Evolutionary conservation across 371 early-diverging fungal genomes (phyloP).

Genomic region (Syncephalastrum racemosum): DNA sequence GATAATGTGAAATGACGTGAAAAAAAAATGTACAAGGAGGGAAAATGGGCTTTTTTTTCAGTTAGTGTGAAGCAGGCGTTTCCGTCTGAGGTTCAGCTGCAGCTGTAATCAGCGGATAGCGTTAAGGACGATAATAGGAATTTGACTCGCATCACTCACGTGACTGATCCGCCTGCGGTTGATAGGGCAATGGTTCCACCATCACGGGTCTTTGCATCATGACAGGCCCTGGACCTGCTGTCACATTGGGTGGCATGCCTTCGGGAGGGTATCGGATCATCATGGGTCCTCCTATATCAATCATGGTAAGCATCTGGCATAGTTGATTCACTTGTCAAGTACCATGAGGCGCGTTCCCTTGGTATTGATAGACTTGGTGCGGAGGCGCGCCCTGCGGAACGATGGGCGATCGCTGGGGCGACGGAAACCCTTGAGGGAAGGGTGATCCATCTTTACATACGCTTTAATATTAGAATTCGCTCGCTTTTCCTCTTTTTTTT

Average conservation of each 20-base stretch:
- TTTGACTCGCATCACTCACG: neutral
- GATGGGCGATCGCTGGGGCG: conserved; percentile 54
- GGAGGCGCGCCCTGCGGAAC: conserved; percentile 53
- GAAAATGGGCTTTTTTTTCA: no score
- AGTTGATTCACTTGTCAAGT: neutral
- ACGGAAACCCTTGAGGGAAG: conserved; percentile 47
- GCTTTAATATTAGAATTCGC: neutral
- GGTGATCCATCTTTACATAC: conserved; percentile 39
- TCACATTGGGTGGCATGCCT: conserved; percentile 40
- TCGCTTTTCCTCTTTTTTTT: neutral
- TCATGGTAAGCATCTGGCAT: neutral
- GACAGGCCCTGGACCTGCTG: conserved; percentile 14
- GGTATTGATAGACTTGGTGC: conserved; percentile 53
- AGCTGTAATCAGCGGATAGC: no score
- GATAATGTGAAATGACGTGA: no score
- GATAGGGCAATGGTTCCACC: conserved; percentile 20
- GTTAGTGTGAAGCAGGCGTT: no score
- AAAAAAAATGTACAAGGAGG: no score
- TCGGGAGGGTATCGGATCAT: conserved; percentile 58
- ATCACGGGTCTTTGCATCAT: conserved; percentile 42
- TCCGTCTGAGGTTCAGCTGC: no score
- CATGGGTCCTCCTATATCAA: conserved; percentile 36
- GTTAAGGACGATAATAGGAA: no score
- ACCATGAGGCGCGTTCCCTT: conserved; percentile 41
- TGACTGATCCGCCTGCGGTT: neutral